Conservation (phyloP, 2,329 filamentous ascomycete genomes). For the Byssothecium circinans region DNA sequence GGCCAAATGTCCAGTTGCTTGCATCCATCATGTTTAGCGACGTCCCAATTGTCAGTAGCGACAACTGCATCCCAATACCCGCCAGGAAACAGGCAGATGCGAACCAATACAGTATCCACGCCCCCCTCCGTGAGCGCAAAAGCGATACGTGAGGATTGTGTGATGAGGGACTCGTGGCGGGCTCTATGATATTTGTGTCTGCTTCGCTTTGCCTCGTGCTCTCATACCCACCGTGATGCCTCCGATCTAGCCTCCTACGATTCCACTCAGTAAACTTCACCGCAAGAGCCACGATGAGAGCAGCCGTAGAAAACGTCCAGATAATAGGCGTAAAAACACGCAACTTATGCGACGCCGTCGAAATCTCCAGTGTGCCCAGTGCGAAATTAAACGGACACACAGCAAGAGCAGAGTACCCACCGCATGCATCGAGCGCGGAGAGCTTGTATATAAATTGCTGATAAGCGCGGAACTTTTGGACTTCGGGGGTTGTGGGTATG, state of each 20-base stretch:
- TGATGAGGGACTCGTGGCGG: neutral
- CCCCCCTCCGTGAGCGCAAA: neutral
- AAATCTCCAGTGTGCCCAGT: constrained; percentile 4
- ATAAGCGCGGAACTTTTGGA: constrained; percentile 11
- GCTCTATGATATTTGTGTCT: neutral
- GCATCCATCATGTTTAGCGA: constrained; percentile 23
- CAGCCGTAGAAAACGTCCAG: constrained; percentile 15
- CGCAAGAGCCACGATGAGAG: constrained; percentile 8
- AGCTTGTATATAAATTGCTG: constrained; percentile 27
- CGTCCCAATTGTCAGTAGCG: constrained; percentile 21
- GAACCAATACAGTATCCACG: neutral
- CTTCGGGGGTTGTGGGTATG: neutral
- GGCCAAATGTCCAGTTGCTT: constrained; percentile 24
- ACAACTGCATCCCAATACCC: constrained; percentile 22
- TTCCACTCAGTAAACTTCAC: neutral
- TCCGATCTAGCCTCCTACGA: too few species aligned
- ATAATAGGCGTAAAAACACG: constrained; percentile 21
- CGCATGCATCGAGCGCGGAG: constrained; percentile 19
- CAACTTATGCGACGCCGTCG: constrained; percentile 11
- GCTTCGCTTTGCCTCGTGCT: neutral
- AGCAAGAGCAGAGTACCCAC: constrained; percentile 22
- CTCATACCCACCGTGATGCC: neutral
- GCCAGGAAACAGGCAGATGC: constrained; percentile 17
- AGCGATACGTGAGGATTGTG: neutral
- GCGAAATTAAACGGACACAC: constrained; percentile 19